A percentile compares a stretch with the other conserved stretches of the same genome.
phyloP scores from a whole-genome alignment of 2,329 filamentous ascomycete species.

The Arthrobotrys megalospora region DNA sequence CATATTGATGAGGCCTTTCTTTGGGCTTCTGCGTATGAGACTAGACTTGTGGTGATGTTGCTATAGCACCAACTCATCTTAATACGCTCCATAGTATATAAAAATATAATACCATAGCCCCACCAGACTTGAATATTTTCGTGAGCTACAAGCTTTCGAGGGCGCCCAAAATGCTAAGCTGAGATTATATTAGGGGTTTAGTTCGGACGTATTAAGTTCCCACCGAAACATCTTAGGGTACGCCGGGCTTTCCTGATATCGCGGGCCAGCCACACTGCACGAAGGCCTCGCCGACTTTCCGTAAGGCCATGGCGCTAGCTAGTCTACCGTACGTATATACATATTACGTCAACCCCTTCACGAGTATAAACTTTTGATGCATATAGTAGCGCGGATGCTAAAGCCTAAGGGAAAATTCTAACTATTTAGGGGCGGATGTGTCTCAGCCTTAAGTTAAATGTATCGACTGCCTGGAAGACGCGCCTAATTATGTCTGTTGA shows the following conservation, averaged over 20 bases:
- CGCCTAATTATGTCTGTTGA: conserved; percentile 8
- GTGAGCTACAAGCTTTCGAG: conserved; percentile 12
- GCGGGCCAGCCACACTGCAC: conserved; percentile 9
- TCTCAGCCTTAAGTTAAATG: conserved; percentile 10
- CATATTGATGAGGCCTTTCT: conserved; percentile 14
- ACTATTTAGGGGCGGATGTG: conserved; percentile 6
- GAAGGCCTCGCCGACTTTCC: conserved; percentile 6
- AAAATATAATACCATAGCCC: conserved; percentile 15
- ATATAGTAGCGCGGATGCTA: conserved; percentile 10
- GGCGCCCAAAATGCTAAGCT: conserved; percentile 11
- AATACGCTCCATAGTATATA: conserved; percentile 1
- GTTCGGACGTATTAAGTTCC: conserved; percentile 6
- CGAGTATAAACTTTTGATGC: not conserved
- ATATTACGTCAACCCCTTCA: conserved; percentile 2
- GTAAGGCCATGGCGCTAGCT: conserved; percentile 6
- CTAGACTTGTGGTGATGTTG: conserved; percentile 12
- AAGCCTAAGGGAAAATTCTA: conserved; percentile 9
- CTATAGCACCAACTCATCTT: conserved; percentile 1
- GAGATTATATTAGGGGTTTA: conserved; percentile 6
- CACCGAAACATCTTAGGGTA: conserved; percentile 6
- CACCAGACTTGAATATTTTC: conserved; percentile 5
- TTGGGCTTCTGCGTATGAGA: conserved; percentile 5
- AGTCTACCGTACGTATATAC: conserved; percentile 3
- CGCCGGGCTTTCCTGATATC: conserved; percentile 6
- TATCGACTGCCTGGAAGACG: conserved; percentile 12